A percentile compares a stretch with the other conserved stretches of the same genome.
Evolutionary conservation across 768 basidiomycete species (phyloP).

Genomic region (Mycena kentingensis): DNA sequence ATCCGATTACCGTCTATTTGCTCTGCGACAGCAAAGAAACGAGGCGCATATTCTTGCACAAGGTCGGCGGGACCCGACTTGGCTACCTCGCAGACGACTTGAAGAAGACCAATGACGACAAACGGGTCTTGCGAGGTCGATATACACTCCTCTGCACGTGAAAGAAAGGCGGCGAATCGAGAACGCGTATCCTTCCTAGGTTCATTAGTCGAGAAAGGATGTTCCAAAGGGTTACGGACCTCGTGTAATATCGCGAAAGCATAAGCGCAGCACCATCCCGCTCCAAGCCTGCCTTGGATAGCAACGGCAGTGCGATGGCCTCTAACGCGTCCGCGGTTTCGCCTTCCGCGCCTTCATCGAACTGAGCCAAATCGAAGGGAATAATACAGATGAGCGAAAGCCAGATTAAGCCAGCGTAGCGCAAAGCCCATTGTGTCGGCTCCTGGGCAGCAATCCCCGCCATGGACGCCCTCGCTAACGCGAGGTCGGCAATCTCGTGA

Average conservation of each 20-base stretch:
- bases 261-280: slow-evolving; percentile 80
- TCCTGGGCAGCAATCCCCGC: slow-evolving; percentile 45
- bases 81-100: slow-evolving; percentile 68
- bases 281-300: slow-evolving; percentile 77
- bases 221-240: slow-evolving; percentile 49
- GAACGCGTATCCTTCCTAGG: slow-evolving; percentile 59
- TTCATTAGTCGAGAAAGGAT: background rate
- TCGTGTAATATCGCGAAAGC: slow-evolving; percentile 79
- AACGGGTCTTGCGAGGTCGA: slow-evolving; percentile 47
- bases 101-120: slow-evolving; percentile 67
- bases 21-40: slow-evolving; percentile 48
- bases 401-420: slow-evolving; percentile 88
- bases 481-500: slow-evolving; percentile 83
- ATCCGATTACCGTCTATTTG: slow-evolving; percentile 41
- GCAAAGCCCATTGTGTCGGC: slow-evolving; percentile 69
- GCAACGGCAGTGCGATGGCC: slow-evolving; percentile 53
- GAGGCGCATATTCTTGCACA: slow-evolving; percentile 44
- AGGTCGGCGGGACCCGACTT: slow-evolving; percentile 63
- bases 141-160: slow-evolving; percentile 45
- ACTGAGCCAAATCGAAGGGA: slow-evolving; percentile 87
- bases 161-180: slow-evolving; percentile 54
- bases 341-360: slow-evolving; percentile 65
- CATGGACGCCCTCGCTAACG: slow-evolving; percentile 71
- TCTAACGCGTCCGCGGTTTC: slow-evolving; percentile 63
- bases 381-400: slow-evolving; percentile 92